Conservation (phyloP, 2,329 filamentous ascomycete species). For the Macrophomina phaseolina region DNA sequence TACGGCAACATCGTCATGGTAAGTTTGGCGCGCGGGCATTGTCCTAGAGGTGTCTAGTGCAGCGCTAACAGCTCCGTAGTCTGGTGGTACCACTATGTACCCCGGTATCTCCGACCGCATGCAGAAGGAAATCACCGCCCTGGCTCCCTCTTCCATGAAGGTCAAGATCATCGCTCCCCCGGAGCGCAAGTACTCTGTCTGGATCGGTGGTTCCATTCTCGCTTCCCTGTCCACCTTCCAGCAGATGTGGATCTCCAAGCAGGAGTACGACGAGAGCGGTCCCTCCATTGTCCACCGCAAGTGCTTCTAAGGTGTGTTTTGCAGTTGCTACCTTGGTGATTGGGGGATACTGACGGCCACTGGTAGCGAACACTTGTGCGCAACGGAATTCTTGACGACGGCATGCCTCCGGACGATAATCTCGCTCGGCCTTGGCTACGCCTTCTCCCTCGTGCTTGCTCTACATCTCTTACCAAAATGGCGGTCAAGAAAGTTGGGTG, state of each 20-base stretch:
- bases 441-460: conserved; percentile 28
- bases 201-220: conserved; percentile 99
- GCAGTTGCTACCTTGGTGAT: background rate
- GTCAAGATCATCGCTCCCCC: conserved; percentile 99
- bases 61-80: conserved; percentile 64
- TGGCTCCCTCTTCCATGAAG: conserved; percentile 99
- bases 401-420: conserved; percentile 23
- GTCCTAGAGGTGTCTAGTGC: conserved; percentile 13
- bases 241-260: conserved; percentile 99
- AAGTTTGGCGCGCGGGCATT: conserved; percentile 51
- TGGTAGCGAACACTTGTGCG: conserved; percentile 35
- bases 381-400: conserved; percentile 23
- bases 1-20: conserved; percentile 99
- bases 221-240: conserved; percentile 99
- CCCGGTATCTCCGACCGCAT: conserved; percentile 99
- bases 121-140: conserved; percentile 99
- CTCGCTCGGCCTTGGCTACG: conserved; percentile 21
- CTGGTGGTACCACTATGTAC: conserved; percentile 99
- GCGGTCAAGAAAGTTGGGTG: conserved; percentile 27
- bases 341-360: conserved; percentile 22
- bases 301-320: conserved; percentile 90
- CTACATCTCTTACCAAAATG: conserved; percentile 28
- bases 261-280: conserved; percentile 99
- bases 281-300: conserved; percentile 99
- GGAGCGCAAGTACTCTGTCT: conserved; percentile 99